Evolutionary conservation across 2,329 filamentous ascomycete species (phyloP), one percentile per base, ranked within the genome.

Genomic region (Alternaria arbusti): DNA sequence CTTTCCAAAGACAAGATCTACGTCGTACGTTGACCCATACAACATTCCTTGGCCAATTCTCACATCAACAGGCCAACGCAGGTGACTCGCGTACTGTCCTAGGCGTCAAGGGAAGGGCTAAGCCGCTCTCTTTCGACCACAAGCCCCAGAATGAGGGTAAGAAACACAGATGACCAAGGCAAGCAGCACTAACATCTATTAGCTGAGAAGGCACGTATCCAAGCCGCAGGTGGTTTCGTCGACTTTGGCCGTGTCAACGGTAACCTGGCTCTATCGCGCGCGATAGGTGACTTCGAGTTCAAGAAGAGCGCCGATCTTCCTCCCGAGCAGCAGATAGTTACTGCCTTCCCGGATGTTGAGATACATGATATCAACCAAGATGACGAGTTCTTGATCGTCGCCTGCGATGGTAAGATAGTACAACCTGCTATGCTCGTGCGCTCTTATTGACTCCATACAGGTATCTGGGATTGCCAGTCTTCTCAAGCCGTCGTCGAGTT

Each of bases 401-500:
- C 80, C 50, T 82, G 80, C 63, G 81, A 83, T 69, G 81, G 81
- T 82, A 71, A 55, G 79, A 55, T 10, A 10, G 9, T 15, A 40
- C 12, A 5, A n/a, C n/a, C 22, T 15, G 11, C 26, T 54, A 15
- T 11, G 44, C n/a, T 15, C 1, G 8, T 28, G 54, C 26, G 23
- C 25, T 26, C 47, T 57, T 54, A 59, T 70, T 75, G 57, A 69
- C 49, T 17, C 10, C 3, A 12, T 55, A 50, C 76, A 99, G 96
- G 96, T 81, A 99, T 99, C 81, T 99, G 96, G 96, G 96, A 99
- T 83, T 98, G 96, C 81, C 96, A 98, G 81, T 97, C 96, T 60
- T 99, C 96, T 49, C 96, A 99, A 84, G 93, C 95, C 43, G 96
- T 99, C 32, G 85, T 98, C 72, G 96, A 99, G 82, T 99, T 99